Conservation (phyloP, 1,284 basidiomycete species). For the Exobasidium cylindrosporum region DNA sequence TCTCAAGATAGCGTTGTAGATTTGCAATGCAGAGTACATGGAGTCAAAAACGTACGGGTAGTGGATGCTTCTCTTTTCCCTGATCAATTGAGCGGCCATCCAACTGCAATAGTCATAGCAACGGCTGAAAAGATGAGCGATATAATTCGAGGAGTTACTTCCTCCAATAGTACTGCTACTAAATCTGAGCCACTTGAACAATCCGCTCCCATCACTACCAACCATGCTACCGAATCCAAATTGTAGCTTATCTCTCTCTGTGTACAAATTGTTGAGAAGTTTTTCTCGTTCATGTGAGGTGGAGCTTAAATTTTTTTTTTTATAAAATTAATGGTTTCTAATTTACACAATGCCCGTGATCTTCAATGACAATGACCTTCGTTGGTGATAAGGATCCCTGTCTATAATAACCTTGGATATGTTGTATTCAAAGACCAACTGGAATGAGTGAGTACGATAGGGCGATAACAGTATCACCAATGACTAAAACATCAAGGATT, state of each 20-base stretch:
- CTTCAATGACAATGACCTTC: too few species aligned
- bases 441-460: too few species aligned
- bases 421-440: too few species aligned
- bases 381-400: too few species aligned
- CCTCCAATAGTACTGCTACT: not conserved
- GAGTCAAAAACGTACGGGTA: conserved; percentile 58
- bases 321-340: too few species aligned
- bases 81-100: conserved; percentile 33
- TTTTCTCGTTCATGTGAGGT: too few species aligned
- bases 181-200: not conserved
- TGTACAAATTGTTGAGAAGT: too few species aligned
- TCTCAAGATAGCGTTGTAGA: conserved; percentile 58
- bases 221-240: not conserved
- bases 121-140: conserved; percentile 13
- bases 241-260: not conserved
- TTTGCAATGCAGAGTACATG: conserved; percentile 59
- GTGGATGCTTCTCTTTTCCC: conserved; percentile 61
- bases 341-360: too few species aligned
- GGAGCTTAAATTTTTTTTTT: too few species aligned
- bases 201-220: not conserved
- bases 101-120: conserved; percentile 25
- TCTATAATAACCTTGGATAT: too few species aligned
- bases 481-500: too few species aligned
- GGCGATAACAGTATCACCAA: too few species aligned
- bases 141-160: not conserved